These are phyloP conservation scores for Pseudogymnoascus sp. DNA, from an alignment of 2,329 filamentous ascomycete genomes.

Conservation along the genomic window DNA sequence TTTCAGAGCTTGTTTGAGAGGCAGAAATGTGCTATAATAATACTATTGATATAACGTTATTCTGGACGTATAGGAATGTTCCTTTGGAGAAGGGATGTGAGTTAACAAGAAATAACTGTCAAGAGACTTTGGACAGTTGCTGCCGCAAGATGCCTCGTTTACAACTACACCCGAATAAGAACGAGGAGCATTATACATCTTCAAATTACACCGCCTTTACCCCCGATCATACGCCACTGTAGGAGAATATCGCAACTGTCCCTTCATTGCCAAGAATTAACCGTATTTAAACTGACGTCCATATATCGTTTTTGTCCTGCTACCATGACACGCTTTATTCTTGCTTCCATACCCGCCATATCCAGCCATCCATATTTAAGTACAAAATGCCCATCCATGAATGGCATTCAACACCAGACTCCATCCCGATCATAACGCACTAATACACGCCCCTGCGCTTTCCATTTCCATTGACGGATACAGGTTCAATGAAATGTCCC, in stretches of 20 bases:
- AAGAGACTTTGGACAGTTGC: not conserved
- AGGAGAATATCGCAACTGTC: not conserved
- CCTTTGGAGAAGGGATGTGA: no score
- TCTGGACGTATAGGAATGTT: not conserved
- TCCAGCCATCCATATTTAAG: constrained; percentile 3
- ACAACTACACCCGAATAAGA: not conserved
- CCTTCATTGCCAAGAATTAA: not conserved
- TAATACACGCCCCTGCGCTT: constrained; percentile 12
- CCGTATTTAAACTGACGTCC: not conserved
- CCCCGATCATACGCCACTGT: not conserved
- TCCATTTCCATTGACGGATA: not conserved
- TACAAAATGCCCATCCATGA: constrained; percentile 3
- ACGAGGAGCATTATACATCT: not conserved
- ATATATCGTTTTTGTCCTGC: not conserved
- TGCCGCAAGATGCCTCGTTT: not conserved
- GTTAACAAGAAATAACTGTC: not conserved
- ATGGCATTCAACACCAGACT: constrained; percentile 5
- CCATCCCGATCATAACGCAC: not conserved
- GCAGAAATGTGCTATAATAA: not conserved
- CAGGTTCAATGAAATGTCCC: constrained; percentile 30
- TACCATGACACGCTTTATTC: not conserved
- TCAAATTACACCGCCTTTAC: not conserved
- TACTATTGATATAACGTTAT: not conserved
- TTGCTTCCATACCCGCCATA: constrained; percentile 1
- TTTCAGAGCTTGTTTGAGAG: not conserved